phyloP scores from a whole-genome alignment of 2,329 filamentous ascomycete genomes.

The Elsinoe fawcettii region DNA sequence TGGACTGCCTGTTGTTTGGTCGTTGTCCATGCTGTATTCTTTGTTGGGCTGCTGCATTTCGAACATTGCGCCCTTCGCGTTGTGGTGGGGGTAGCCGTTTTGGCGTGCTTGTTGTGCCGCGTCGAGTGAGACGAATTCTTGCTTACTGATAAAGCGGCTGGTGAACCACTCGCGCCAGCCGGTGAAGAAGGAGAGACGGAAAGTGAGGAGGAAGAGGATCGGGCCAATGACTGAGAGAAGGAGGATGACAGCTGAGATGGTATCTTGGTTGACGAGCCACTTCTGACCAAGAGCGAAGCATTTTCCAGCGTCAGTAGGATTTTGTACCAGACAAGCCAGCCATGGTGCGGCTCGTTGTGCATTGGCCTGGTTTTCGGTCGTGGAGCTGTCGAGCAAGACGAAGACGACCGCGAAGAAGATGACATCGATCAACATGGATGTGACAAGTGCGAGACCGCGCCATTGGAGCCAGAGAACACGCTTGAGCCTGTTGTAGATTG shows the following conservation, averaged over 20 bases:
- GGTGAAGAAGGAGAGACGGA: conserved; percentile 72
- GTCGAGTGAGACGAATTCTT: conserved; percentile 85
- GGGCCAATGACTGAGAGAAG: conserved; percentile 75
- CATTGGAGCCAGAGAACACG: conserved; percentile 88
- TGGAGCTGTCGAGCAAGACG: conserved; percentile 72
- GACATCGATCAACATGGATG: conserved; percentile 84
- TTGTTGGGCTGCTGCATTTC: conserved; percentile 25
- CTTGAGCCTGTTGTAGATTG: conserved; percentile 78
- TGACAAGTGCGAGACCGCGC: conserved; percentile 82
- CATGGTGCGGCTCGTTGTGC: conserved; percentile 54
- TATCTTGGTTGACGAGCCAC: conserved; percentile 66
- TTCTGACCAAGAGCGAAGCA: conserved; percentile 56
- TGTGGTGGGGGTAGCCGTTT: conserved; percentile 14
- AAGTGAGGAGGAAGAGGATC: conserved; percentile 74
- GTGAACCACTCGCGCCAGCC: conserved; percentile 68
- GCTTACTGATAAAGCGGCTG: conserved; percentile 45
- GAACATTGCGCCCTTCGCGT: conserved; percentile 26
- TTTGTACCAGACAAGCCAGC: conserved; percentile 60
- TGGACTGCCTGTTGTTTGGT: conserved; percentile 16
- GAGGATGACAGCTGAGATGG: conserved; percentile 72
- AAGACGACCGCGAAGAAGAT: conserved; percentile 92
- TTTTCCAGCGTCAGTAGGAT: conserved; percentile 52
- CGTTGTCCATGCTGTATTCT: conserved; percentile 19
- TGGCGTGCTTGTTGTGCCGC: conserved; percentile 37
- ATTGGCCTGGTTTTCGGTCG: conserved; percentile 49